A percentile compares a stretch with the other conserved stretches of the same genome.
phyloP scores from a whole-genome alignment of 2,329 filamentous ascomycete genomes.

The Purpureocillium takamizusanense region DNA sequence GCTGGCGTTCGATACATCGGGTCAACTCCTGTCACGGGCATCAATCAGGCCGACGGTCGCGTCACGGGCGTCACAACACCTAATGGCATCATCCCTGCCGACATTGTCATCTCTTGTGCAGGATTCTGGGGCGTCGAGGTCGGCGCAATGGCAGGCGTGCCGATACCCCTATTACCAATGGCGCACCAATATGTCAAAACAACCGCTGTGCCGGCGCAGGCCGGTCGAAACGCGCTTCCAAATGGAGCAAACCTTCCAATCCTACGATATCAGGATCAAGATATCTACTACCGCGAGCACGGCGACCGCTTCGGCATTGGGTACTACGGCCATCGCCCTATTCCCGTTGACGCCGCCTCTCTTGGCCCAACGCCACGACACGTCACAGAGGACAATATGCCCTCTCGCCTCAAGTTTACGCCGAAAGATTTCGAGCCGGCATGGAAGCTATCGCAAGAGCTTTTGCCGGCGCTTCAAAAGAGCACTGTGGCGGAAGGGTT shows the following conservation, averaged over 20 bases:
- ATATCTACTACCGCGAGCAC: conserved; percentile 57
- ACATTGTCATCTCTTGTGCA: conserved; percentile 54
- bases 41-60: conserved; percentile 35
- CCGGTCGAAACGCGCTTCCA: conserved; percentile 21
- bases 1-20: conserved; percentile 51
- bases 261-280: conserved; percentile 52
- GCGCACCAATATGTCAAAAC: conserved; percentile 59
- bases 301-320: conserved; percentile 55
- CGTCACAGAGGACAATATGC: conserved; percentile 52
- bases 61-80: conserved; percentile 49
- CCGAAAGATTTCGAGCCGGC: conserved; percentile 50
- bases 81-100: conserved; percentile 40
- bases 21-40: conserved; percentile 47
- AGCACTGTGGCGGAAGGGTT: conserved; percentile 49
- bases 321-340: conserved; percentile 54
- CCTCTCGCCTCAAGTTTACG: conserved; percentile 52
- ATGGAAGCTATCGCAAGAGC: conserved; percentile 45
- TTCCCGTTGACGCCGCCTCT: conserved; percentile 47
- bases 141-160: conserved; percentile 49
- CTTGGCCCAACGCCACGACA: conserved; percentile 43
- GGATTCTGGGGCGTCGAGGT: conserved; percentile 60
- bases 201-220: conserved; percentile 36
- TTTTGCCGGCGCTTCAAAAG: conserved; percentile 42
- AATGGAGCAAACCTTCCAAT: conserved; percentile 49
- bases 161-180: conserved; percentile 50